Base-by-base conservation (phyloP, 2,329 filamentous ascomycete species). In the Pseudogymnoascus verrucosus region DNA sequence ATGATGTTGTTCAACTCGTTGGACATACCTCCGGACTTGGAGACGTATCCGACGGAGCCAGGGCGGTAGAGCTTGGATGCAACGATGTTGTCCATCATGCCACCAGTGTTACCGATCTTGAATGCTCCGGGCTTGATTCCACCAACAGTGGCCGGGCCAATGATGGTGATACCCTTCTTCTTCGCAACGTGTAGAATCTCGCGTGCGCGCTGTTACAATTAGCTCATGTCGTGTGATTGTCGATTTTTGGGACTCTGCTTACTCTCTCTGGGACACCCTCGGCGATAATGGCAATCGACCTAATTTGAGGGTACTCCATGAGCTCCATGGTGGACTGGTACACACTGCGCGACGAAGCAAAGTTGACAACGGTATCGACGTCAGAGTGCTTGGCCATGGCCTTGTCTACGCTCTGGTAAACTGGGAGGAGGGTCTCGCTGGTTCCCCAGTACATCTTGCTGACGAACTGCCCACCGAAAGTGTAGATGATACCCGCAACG, bases 371-470 rank as follows among this genome's bases (percentile, higher is more conserved):
- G 64, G 92, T 93, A 77, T 99, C 95, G 68, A 98, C 95, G 71
- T 99, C 95, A 67, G 84, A 87, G 85, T 99, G 95, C 88, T 99
- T 99, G 78, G 86, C 86, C 76, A 97, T 88, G 72, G 95, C 95
- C 84, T 97, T 96, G 71, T 86, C 82, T 60, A 93, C 89, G 75
- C 91, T 86, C 82, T 99, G 93, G 86, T 99, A 99, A 77, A 99
- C 95, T 68, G 95, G 95, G 72, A 99, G 87, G 69, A 99, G 88
- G 68, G 95, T 99, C 85, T 99, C 95, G 82, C 92, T 97, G 76
- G 95, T 99, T 75, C 95, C 95, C 95, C 95, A 99, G 90, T 99
- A 99, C 95, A 99, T 98, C 89, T 99, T 99, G 88, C 92, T 97
- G 77, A 99, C 95, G 87, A 99, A 99, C 82, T 99, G 95, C 71